Evolutionary conservation across 1,139 yeast genomes (phyloP).

Genomic region (Nakaseomyces nivariensis): DNA sequence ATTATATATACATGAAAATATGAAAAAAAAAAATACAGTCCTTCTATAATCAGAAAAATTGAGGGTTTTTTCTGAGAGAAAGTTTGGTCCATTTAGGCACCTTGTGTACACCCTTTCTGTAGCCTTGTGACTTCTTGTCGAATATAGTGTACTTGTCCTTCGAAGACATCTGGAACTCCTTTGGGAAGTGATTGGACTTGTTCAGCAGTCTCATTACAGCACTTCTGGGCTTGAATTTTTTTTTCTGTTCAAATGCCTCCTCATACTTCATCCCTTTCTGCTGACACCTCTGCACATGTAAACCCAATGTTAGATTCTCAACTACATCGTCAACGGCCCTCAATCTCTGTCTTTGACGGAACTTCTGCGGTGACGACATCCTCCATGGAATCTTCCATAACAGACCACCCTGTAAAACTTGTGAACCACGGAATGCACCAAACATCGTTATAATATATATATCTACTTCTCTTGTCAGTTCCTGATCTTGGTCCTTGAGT

Average conservation of each 20-base stretch:
- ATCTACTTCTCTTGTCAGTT: background rate
- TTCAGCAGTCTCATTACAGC: slow-evolving; percentile 20
- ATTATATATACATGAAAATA: background rate
- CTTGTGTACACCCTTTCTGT: slow-evolving; percentile 80
- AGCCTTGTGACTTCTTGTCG: slow-evolving; percentile 60
- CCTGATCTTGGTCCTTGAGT: background rate
- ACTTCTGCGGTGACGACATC: slow-evolving; percentile 72
- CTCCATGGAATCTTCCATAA: slow-evolving; percentile 78
- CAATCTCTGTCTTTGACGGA: slow-evolving; percentile 74
- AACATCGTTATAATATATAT: slow-evolving; percentile 41
- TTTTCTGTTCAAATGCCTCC: slow-evolving; percentile 35
- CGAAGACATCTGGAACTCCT: slow-evolving; percentile 69
- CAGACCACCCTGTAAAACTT: slow-evolving; percentile 65
- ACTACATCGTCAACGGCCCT: slow-evolving; percentile 72
- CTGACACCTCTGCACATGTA: slow-evolving; percentile 34
- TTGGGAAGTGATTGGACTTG: slow-evolving; percentile 46
- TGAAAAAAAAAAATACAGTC: background rate
- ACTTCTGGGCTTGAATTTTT: slow-evolving; percentile 18
- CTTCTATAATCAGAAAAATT: slow-evolving; percentile 40
- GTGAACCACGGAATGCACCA: slow-evolving; percentile 68
- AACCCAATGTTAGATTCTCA: slow-evolving; percentile 56
- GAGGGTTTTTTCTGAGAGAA: slow-evolving; percentile 73
- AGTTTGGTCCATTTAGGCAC: slow-evolving; percentile 87
- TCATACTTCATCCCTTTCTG: slow-evolving; percentile 46
- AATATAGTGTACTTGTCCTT: slow-evolving; percentile 83